Evolutionary conservation across 495 filamentous ascomycete genomes (phyloP).

Genomic region (Trichoderma erinaceum): DNA sequence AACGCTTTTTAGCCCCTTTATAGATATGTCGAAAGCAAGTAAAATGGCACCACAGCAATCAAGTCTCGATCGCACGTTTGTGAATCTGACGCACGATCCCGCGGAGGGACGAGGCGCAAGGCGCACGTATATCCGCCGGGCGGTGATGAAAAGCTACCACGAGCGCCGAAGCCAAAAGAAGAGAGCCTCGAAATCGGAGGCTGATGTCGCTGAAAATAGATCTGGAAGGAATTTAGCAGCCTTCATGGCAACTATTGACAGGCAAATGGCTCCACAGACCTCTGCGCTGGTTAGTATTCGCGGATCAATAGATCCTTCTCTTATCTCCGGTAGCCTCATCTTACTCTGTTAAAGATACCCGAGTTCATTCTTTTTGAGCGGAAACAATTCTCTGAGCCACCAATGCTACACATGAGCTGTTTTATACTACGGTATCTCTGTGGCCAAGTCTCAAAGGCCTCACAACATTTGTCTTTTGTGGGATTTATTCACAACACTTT

Average conservation of each 20-base stretch:
- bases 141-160: slow-evolving; percentile 1
- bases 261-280: not conserved
- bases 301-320: not conserved
- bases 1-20: not conserved
- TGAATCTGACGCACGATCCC: not conserved
- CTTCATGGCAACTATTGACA: not conserved
- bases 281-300: not conserved
- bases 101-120: not conserved
- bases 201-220: not conserved
- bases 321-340: not conserved
- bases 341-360: not conserved
- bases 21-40: not conserved
- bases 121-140: slow-evolving; percentile 4
- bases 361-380: not conserved
- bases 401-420: not conserved
- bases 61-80: not conserved
- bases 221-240: not conserved
- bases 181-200: not conserved
- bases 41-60: not conserved
- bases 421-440: not conserved
- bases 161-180: not conserved
- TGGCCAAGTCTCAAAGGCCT: slow-evolving; percentile 1
- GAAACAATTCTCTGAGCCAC: not conserved
- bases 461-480: not conserved
- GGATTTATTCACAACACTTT: not conserved